These are phyloP conservation scores for Plasmodium fragile DNA, from an alignment of 169 alveolate species.

Conservation along the genomic window DNA sequence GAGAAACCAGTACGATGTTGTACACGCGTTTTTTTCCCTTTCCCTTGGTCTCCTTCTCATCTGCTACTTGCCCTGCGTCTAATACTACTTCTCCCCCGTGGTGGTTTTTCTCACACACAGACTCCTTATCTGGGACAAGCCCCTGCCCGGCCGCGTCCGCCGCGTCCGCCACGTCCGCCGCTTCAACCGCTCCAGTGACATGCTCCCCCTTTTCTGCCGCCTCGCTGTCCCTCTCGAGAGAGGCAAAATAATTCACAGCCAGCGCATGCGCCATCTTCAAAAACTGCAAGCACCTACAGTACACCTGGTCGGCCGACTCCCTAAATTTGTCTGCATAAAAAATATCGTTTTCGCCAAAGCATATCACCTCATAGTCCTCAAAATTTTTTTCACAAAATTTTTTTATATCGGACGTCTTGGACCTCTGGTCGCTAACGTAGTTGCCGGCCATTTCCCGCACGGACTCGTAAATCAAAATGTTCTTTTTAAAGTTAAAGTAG, in stretches of 20 bases:
- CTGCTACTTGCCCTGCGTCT: background rate
- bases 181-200: background rate
- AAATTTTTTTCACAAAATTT: constrained; percentile 55
- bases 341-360: constrained; percentile 57
- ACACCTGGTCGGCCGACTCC: constrained; percentile 63
- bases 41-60: background rate
- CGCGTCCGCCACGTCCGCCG: background rate
- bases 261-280: constrained; percentile 43
- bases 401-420: constrained; percentile 43
- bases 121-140: background rate
- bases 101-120: background rate
- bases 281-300: constrained; percentile 64
- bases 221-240: constrained; percentile 15
- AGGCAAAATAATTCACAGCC: constrained; percentile 54
- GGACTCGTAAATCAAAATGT: constrained; percentile 48
- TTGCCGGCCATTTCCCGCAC: constrained; percentile 55
- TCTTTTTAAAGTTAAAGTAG: constrained; percentile 59
- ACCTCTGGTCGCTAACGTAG: constrained; percentile 54
- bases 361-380: constrained; percentile 52
- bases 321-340: constrained; percentile 18
- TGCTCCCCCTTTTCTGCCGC: background rate
- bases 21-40: constrained; percentile 6
- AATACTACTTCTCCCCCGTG: background rate
- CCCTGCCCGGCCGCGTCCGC: too few relatives aligned
- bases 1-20: constrained; percentile 57